Evolutionary conservation across 2,329 filamentous ascomycete species (phyloP).

Genomic region (Colletotrichum incanum): DNA sequence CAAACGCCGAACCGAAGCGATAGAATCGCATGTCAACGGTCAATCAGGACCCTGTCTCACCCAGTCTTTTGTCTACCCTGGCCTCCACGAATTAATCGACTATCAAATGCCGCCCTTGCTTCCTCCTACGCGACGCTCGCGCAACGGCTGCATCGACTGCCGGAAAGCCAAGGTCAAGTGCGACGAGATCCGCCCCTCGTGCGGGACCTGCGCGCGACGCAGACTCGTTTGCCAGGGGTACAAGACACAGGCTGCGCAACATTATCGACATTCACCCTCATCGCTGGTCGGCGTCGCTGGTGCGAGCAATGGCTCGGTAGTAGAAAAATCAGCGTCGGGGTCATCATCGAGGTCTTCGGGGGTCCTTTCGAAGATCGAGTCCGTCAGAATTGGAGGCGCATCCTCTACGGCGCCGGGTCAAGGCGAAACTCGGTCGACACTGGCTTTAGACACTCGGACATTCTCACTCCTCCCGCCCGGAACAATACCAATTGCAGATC

Average conservation of each 20-base stretch:
- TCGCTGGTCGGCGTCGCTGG: constrained; percentile 4
- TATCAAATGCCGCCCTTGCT: constrained; percentile 24
- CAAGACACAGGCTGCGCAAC: constrained; percentile 28
- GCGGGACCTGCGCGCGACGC: constrained; percentile 52
- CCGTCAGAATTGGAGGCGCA: background rate
- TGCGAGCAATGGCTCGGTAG: constrained; percentile 1
- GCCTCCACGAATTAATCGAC: background rate
- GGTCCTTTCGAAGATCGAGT: background rate
- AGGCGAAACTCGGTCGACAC: background rate
- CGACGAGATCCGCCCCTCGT: constrained; percentile 50
- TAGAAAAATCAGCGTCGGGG: constrained; percentile 3
- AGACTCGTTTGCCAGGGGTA: constrained; percentile 52
- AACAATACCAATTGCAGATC: constrained; percentile 47
- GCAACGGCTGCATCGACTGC: constrained; percentile 53
- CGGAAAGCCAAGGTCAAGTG: constrained; percentile 52
- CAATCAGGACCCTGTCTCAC: background rate
- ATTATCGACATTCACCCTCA: constrained; percentile 5
- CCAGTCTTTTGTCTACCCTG: background rate
- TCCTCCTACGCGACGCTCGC: constrained; percentile 45
- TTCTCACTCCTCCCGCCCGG: constrained; percentile 48
- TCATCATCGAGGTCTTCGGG: background rate
- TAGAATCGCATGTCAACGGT: background rate
- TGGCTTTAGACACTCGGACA: constrained; percentile 19
- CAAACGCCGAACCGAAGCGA: background rate
- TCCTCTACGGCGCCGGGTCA: background rate